Evolutionary conservation across 2,329 filamentous ascomycete genomes (phyloP).

Genomic region (Ophiostoma ips): DNA sequence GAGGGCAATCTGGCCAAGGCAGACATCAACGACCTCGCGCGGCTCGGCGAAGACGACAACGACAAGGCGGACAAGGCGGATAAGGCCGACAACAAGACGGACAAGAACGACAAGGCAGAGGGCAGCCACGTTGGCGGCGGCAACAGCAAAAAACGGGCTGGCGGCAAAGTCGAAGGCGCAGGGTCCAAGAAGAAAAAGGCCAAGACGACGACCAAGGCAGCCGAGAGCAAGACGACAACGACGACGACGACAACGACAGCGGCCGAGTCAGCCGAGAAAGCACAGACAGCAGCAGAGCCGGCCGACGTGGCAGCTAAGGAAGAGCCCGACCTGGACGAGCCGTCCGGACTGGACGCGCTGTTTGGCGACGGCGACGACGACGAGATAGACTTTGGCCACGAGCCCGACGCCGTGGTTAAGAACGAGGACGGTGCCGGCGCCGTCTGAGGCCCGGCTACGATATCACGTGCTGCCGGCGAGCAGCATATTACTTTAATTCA

Average conservation of each 20-base stretch:
- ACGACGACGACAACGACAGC: background rate
- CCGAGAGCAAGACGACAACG: background rate
- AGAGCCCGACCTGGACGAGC: conserved; percentile 8
- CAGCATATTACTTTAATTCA: too few species aligned
- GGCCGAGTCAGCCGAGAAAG: background rate
- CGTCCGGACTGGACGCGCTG: conserved; percentile 5
- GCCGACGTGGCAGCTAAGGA: background rate
- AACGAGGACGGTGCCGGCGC: background rate
- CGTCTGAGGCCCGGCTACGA: too few species aligned
- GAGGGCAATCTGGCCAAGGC: conserved; percentile 29
- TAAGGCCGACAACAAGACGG: conserved; percentile 12
- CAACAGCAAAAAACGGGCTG: background rate
- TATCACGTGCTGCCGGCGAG: too few species aligned
- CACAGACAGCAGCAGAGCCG: background rate
- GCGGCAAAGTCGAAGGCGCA: background rate
- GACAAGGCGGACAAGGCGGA: conserved; percentile 13
- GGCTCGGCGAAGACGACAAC: conserved; percentile 11
- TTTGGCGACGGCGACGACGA: conserved; percentile 9
- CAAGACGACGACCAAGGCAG: background rate
- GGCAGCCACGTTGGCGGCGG: background rate
- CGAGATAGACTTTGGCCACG: background rate
- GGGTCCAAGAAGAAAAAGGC: background rate
- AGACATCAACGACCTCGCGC: conserved; percentile 16
- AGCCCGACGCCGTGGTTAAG: background rate
- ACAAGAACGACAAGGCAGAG: background rate